Conservation (phyloP, 75 land plant genomes). For the Picea glauca region DNA sequence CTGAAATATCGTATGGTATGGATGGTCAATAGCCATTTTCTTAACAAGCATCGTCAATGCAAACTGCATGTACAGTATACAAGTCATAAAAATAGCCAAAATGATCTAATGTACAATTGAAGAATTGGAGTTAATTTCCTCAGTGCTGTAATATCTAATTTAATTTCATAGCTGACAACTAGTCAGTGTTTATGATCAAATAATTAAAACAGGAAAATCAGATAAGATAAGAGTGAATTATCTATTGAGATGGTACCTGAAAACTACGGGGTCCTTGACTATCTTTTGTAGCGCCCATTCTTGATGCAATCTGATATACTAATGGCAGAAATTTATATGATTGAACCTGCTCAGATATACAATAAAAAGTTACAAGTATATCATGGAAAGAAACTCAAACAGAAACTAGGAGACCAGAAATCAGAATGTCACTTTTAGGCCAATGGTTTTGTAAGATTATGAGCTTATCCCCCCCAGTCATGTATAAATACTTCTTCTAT, state of each 20-base stretch:
- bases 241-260: conserved; percentile 49
- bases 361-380: not conserved
- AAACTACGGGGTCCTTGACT: conserved; percentile 47
- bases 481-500: not conserved
- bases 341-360: conserved; percentile 67
- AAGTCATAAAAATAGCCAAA: not conserved
- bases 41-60: conserved; percentile 79
- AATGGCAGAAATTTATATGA: conserved; percentile 92
- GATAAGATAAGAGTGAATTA: not conserved
- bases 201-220: not conserved
- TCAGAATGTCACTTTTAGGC: not conserved
- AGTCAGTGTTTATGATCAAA: not conserved
- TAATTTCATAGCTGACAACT: not conserved
- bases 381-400: not conserved
- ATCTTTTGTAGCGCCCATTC: conserved; percentile 77
- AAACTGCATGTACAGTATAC: conserved; percentile 49
- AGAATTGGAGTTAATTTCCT: not conserved
- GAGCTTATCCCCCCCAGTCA: not conserved
- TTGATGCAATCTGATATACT: conserved; percentile 97
- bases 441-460: not conserved
- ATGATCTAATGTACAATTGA: not conserved
- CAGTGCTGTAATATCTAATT: not conserved
- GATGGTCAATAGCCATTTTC: conserved; percentile 95
- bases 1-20: conserved; percentile 96
- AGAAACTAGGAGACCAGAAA: not conserved